Percentiles rank a stretch among this genome's conserved stretches.
Conservation (phyloP, 1,139 yeast species). For the Hansenula lynferdii region DNA sequence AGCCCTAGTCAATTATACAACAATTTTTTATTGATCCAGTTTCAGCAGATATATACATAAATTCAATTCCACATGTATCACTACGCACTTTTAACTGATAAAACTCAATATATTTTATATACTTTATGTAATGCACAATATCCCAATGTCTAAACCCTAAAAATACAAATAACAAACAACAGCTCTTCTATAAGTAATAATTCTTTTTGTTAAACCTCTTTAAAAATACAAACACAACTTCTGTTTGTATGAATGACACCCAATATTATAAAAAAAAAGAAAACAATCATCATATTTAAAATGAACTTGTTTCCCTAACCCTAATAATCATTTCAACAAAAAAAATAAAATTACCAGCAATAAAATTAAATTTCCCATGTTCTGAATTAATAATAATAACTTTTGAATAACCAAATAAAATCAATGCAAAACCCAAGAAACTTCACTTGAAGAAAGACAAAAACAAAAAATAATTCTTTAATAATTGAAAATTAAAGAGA, state of each 20-base stretch:
- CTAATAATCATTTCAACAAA: not conserved
- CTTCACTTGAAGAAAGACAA: not conserved
- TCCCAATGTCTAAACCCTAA: slow-evolving; percentile 20
- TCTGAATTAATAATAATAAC: slow-evolving; percentile 3
- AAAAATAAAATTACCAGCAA: not conserved
- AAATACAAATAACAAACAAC: slow-evolving; percentile 12
- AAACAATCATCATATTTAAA: not conserved
- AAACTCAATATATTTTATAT: slow-evolving; percentile 1
- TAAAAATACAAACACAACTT: slow-evolving; percentile 1
- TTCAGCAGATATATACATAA: too few species aligned
- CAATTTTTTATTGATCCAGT: too few species aligned
- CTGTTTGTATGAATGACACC: slow-evolving; percentile 6
- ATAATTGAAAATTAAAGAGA: not conserved
- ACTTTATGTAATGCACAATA: slow-evolving; percentile 10
- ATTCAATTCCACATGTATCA: too few species aligned
- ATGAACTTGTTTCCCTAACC: not conserved
- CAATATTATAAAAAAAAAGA: slow-evolving; percentile 2
- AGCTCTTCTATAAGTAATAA: slow-evolving; percentile 13
- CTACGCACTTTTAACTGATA: not conserved
- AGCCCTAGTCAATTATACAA: too few species aligned
- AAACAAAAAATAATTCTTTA: not conserved
- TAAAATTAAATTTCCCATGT: slow-evolving; percentile 3
- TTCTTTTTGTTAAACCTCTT: slow-evolving; percentile 3
- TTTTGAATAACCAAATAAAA: slow-evolving; percentile 2
- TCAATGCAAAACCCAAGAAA: slow-evolving; percentile 5